A percentile compares a stretch with the other conserved stretches of the same genome.
Evolutionary conservation across 305 asterid species (phyloP).

Genomic region (Fraxinus velutina): DNA sequence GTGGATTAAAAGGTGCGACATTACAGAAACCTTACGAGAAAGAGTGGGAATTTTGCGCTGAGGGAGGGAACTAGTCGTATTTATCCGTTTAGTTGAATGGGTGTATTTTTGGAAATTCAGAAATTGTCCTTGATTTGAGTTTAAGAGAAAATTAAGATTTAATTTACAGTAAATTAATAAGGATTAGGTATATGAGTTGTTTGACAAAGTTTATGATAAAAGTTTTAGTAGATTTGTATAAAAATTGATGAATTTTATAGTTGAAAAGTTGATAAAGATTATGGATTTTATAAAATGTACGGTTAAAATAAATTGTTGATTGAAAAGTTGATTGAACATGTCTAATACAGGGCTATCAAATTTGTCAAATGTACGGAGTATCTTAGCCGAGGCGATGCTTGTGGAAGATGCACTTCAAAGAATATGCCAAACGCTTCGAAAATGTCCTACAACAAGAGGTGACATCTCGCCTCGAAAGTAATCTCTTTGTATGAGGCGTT

Average conservation of each 20-base stretch:
- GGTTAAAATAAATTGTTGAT: neutral
- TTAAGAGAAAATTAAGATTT: neutral
- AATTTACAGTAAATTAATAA: too few relatives aligned
- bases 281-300: neutral
- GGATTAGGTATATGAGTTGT: neutral
- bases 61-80: neutral
- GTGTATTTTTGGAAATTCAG: neutral
- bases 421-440: neutral
- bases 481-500: neutral
- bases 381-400: neutral
- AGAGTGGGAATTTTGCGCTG: neutral
- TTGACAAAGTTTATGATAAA: neutral
- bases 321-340: too few relatives aligned
- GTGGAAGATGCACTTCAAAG: neutral
- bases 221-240: neutral
- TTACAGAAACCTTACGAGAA: constrained; percentile 9
- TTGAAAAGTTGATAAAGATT: neutral
- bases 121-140: neutral
- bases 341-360: neutral
- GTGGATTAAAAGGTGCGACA: constrained; percentile 57
- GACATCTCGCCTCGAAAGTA: neutral
- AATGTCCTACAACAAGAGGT: neutral
- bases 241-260: neutral
- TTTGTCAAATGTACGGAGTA: too few relatives aligned
- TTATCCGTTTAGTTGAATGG: neutral